These are phyloP conservation scores for Naematelia aurantialba DNA, from an alignment of 768 basidiomycete species.

Conservation along the genomic window DNA sequence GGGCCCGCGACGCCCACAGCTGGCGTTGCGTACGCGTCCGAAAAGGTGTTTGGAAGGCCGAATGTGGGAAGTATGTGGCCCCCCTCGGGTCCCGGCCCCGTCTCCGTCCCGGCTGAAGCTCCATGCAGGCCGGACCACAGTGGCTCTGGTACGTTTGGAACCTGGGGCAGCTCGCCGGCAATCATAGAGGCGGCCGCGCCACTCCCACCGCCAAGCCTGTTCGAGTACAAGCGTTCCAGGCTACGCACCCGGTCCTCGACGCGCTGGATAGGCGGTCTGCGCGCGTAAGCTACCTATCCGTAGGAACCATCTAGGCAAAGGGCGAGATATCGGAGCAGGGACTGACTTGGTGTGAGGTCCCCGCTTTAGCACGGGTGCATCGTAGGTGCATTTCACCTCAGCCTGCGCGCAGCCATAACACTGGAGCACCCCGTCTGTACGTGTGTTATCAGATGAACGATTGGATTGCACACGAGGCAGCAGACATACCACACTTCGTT, in stretches of 20 bases:
- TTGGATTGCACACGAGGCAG: neutral
- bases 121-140: too few relatives aligned
- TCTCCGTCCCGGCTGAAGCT: too few relatives aligned
- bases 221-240: conserved; percentile 23
- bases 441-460: neutral
- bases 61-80: too few relatives aligned
- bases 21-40: too few relatives aligned
- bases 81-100: too few relatives aligned
- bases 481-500: conserved; percentile 18
- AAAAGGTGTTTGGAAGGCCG: too few relatives aligned
- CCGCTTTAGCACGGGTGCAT: conserved; percentile 22
- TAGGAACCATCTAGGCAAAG: neutral
- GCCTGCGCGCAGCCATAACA: conserved; percentile 18
- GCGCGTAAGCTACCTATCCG: too few relatives aligned
- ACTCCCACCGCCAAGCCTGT: conserved; percentile 9
- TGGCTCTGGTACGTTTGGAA: too few relatives aligned
- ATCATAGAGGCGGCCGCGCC: conserved; percentile 8
- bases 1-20: too few relatives aligned
- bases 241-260: conserved; percentile 20
- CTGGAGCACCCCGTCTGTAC: conserved; percentile 17
- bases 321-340: neutral
- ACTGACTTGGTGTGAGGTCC: conserved; percentile 5
- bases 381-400: conserved; percentile 15
- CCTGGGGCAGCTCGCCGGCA: conserved; percentile 11
- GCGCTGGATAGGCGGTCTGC: conserved; percentile 10